Conservation (phyloP, 2,329 filamentous ascomycete genomes). For the Hymenotorrendiella dingleyae region DNA sequence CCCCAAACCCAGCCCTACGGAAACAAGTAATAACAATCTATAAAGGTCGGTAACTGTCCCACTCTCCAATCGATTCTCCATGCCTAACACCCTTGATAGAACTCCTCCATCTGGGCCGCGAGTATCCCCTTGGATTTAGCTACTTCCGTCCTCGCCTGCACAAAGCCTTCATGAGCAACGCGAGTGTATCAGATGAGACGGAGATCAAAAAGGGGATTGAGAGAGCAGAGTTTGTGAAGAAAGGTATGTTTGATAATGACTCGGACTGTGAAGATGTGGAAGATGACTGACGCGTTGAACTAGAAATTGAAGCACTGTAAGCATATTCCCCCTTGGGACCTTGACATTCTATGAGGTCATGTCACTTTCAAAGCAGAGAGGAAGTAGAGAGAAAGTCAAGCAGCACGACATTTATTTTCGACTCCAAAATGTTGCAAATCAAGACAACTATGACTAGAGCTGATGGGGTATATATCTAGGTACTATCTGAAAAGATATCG, state of each 20-base stretch:
- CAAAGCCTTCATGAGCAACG: slow-evolving; percentile 76
- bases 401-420: background rate
- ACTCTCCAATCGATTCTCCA: background rate
- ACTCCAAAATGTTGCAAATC: no score
- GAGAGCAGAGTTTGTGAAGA: slow-evolving; percentile 82
- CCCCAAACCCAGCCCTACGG: slow-evolving; percentile 45
- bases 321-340: no score
- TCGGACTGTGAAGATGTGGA: no score
- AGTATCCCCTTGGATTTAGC: slow-evolving; percentile 78
- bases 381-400: no score
- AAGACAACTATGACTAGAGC: background rate
- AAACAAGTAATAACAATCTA: slow-evolving; percentile 79
- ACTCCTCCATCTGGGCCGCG: slow-evolving; percentile 74
- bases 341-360: no score
- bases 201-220: slow-evolving; percentile 72
- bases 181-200: slow-evolving; percentile 61
- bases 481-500: slow-evolving; percentile 93
- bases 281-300: no score
- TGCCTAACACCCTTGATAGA: slow-evolving; percentile 47
- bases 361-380: no score
- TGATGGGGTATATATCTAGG: slow-evolving; percentile 42
- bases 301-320: slow-evolving; percentile 93
- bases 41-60: slow-evolving; percentile 57
- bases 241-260: slow-evolving; percentile 55
- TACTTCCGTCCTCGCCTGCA: slow-evolving; percentile 82